A percentile compares a stretch with the other conserved stretches of the same genome.
Conservation (phyloP, 2,329 filamentous ascomycete species). For the Alternaria tenuissima region DNA sequence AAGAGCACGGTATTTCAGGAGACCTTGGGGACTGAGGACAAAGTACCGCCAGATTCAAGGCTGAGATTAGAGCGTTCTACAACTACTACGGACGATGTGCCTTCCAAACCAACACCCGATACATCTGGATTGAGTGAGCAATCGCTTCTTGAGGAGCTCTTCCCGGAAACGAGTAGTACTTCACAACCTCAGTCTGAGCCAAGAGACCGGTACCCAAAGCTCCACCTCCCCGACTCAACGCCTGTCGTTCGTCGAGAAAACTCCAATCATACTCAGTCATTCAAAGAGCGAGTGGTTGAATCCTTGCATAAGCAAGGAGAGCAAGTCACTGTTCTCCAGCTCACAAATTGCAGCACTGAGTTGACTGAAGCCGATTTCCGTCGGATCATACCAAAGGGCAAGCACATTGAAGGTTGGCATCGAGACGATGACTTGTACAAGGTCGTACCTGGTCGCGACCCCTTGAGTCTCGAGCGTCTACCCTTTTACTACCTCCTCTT, state of each 20-base stretch:
- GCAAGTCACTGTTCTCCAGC: conserved; percentile 59
- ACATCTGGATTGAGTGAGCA: conserved; percentile 31
- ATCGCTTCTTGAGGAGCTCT: conserved; percentile 60
- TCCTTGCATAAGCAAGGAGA: conserved; percentile 37
- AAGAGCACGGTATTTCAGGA: background rate
- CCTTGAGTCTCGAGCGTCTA: conserved; percentile 67
- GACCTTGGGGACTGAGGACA: background rate
- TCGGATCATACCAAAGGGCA: conserved; percentile 68
- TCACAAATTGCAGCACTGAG: conserved; percentile 60
- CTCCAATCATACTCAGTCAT: conserved; percentile 9
- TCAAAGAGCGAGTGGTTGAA: conserved; percentile 31
- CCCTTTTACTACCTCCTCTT: conserved; percentile 77
- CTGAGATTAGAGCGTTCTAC: background rate
- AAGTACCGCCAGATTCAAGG: background rate
- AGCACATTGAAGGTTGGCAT: conserved; percentile 73
- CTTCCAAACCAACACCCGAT: conserved; percentile 7
- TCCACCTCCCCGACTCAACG: conserved; percentile 31
- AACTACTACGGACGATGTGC: background rate
- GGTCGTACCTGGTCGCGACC: conserved; percentile 71
- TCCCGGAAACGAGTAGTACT: conserved; percentile 57
- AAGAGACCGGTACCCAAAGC: conserved; percentile 38
- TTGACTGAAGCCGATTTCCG: conserved; percentile 75
- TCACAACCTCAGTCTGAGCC: conserved; percentile 23
- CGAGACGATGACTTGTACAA: conserved; percentile 64
- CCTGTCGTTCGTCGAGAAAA: conserved; percentile 19